Conservation (phyloP, 805 yeast genomes). For the Jamesozyma gamospora region DNA sequence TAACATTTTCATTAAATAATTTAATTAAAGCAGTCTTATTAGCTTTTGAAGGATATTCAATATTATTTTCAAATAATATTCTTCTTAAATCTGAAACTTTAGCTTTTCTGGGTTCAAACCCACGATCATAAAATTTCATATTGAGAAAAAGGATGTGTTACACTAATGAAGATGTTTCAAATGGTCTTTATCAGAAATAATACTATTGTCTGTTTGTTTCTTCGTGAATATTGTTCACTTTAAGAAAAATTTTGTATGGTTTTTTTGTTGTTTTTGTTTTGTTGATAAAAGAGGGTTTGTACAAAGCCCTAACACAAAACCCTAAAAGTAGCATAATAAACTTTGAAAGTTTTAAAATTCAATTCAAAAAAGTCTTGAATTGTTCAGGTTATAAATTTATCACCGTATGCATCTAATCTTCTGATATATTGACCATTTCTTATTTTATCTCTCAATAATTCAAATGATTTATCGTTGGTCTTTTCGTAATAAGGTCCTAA, state of each 20-base stretch:
- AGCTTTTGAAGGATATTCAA: slow-evolving; percentile 49
- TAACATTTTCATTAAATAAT: slow-evolving; percentile 43
- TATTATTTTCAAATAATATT: slow-evolving; percentile 47
- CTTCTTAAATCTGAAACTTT: slow-evolving; percentile 62
- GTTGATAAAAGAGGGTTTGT: no score
- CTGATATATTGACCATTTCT: slow-evolving; percentile 19
- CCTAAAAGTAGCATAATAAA: no score
- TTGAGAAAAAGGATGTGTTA: no score
- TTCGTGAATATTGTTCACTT: no score
- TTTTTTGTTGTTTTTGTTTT: no score
- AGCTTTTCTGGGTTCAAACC: slow-evolving; percentile 54
- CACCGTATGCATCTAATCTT: slow-evolving; percentile 4
- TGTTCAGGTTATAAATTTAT: not conserved
- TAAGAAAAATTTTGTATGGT: no score
- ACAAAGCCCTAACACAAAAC: no score
- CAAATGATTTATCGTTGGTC: slow-evolving; percentile 10
- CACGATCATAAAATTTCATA: slow-evolving; percentile 24
- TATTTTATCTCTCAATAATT: slow-evolving; percentile 21
- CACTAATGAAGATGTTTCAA: no score
- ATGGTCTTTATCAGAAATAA: no score
- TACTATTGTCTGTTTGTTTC: no score
- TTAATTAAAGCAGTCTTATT: slow-evolving; percentile 56
- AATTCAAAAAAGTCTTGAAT: no score
- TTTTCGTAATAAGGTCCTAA: slow-evolving; percentile 24
- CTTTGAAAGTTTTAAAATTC: no score